A percentile compares a stretch with the other conserved stretches of the same genome.
These are phyloP conservation scores for Spinacia oleracea DNA, from an alignment of 179 eudicot species.

Conservation along the genomic window DNA sequence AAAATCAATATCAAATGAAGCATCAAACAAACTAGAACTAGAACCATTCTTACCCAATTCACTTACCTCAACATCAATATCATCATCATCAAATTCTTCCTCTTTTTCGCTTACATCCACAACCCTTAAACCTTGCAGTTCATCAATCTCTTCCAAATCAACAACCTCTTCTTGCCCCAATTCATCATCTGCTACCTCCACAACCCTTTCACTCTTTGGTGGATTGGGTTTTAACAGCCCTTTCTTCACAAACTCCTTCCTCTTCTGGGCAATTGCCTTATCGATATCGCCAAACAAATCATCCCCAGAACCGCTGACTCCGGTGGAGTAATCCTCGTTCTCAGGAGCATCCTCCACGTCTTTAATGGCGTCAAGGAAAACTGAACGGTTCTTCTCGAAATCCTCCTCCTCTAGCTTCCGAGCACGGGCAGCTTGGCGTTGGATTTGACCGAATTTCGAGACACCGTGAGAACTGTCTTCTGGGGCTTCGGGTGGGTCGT, in stretches of 20 bases:
- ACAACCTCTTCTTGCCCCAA: slow-evolving; percentile 68
- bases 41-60: slow-evolving; percentile 36
- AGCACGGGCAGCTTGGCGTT: slow-evolving; percentile 71
- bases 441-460: slow-evolving; percentile 72
- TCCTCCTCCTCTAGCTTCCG: slow-evolving; percentile 68
- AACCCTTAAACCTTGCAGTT: slow-evolving; percentile 51
- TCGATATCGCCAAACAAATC: slow-evolving; percentile 85
- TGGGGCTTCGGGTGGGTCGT: slow-evolving; percentile 90
- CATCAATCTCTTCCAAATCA: slow-evolving; percentile 84
- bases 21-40: slow-evolving; percentile 24
- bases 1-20: slow-evolving; percentile 65
- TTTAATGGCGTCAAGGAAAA: slow-evolving; percentile 68
- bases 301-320: slow-evolving; percentile 40
- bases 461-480: slow-evolving; percentile 93
- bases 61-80: slow-evolving; percentile 36
- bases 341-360: slow-evolving; percentile 77
- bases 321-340: not conserved
- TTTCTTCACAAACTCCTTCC: slow-evolving; percentile 76
- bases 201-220: slow-evolving; percentile 28
- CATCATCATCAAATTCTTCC: not conserved
- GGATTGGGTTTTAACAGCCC: slow-evolving; percentile 72
- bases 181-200: slow-evolving; percentile 34
- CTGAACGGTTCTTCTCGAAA: slow-evolving; percentile 52
- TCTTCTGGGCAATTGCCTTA: slow-evolving; percentile 61
- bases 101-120: slow-evolving; percentile 26